Evolutionary conservation across 345 rosid genomes (phyloP).

Genomic region (Euphorbia pulcherrima): DNA sequence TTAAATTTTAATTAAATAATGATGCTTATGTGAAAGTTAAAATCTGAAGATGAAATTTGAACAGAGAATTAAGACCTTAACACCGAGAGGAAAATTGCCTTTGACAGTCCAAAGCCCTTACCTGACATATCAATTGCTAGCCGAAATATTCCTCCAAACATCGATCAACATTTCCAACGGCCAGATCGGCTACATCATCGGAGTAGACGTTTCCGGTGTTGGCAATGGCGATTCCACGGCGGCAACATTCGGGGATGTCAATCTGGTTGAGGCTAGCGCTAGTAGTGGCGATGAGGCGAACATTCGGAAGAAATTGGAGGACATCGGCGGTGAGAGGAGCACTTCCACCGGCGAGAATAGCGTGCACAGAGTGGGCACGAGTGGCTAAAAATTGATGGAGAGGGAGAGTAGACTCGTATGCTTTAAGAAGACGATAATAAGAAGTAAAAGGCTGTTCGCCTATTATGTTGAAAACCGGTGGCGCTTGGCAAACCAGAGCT

Average conservation of each 20-base stretch:
- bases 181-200: slow-evolving; percentile 53
- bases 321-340: slow-evolving; percentile 12
- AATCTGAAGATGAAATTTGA: not conserved
- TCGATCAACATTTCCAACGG: slow-evolving; percentile 55
- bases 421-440: slow-evolving; percentile 14
- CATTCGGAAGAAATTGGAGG: slow-evolving; percentile 39
- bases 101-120: slow-evolving; percentile 35
- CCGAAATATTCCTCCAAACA: slow-evolving; percentile 49
- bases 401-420: slow-evolving; percentile 24
- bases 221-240: slow-evolving; percentile 46
- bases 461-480: slow-evolving; percentile 8
- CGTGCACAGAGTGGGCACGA: slow-evolving; percentile 11
- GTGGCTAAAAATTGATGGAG: slow-evolving; percentile 14
- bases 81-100: slow-evolving; percentile 42
- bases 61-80: slow-evolving; percentile 32
- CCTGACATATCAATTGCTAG: slow-evolving; percentile 43
- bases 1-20: not conserved
- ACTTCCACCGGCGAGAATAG: slow-evolving; percentile 12
- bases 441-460: slow-evolving; percentile 15
- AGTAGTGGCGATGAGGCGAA: slow-evolving; percentile 41
- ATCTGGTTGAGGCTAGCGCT: slow-evolving; percentile 53
- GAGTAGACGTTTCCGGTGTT: slow-evolving; percentile 44
- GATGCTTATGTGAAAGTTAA: not conserved
- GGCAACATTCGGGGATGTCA: slow-evolving; percentile 52
- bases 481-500: slow-evolving; percentile 10